These are phyloP conservation scores for Anacardium occidentale DNA, from an alignment of 345 rosid species.

Conservation along the genomic window DNA sequence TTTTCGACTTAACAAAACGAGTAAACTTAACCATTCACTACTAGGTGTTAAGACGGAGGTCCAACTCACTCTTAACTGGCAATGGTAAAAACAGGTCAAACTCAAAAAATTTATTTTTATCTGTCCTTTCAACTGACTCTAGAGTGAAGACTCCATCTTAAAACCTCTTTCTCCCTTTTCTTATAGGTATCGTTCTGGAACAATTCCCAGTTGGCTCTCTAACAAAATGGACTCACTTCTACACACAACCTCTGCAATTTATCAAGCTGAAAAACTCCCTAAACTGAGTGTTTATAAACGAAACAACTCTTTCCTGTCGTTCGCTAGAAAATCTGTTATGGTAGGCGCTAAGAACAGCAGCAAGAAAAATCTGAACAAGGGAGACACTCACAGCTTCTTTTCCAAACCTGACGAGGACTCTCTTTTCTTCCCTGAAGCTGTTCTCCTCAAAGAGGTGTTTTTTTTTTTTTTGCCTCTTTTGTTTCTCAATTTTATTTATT, in stretches of 20 bases:
- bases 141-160: too few relatives aligned
- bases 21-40: too few relatives aligned
- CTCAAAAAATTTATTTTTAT: too few relatives aligned
- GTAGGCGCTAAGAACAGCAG: slow-evolving; percentile 48
- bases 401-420: slow-evolving; percentile 58
- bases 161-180: background rate
- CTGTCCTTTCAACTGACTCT: too few relatives aligned
- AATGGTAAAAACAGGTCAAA: too few relatives aligned
- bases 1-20: too few relatives aligned
- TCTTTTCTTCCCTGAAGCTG: slow-evolving; percentile 85
- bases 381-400: slow-evolving; percentile 56
- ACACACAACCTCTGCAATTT: slow-evolving; percentile 29
- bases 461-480: background rate
- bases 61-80: too few relatives aligned
- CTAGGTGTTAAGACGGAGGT: too few relatives aligned
- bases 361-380: slow-evolving; percentile 38
- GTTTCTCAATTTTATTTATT: background rate
- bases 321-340: slow-evolving; percentile 40
- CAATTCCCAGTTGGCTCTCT: background rate
- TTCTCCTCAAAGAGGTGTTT: slow-evolving; percentile 72
- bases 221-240: slow-evolving; percentile 51
- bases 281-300: slow-evolving; percentile 20
- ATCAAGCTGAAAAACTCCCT: slow-evolving; percentile 29
- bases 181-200: background rate
- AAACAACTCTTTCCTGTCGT: slow-evolving; percentile 23